These are phyloP conservation scores for Dictyostelium brefeldianum DNA, from an alignment of 78 protist genomes.

Conservation along the genomic window DNA sequence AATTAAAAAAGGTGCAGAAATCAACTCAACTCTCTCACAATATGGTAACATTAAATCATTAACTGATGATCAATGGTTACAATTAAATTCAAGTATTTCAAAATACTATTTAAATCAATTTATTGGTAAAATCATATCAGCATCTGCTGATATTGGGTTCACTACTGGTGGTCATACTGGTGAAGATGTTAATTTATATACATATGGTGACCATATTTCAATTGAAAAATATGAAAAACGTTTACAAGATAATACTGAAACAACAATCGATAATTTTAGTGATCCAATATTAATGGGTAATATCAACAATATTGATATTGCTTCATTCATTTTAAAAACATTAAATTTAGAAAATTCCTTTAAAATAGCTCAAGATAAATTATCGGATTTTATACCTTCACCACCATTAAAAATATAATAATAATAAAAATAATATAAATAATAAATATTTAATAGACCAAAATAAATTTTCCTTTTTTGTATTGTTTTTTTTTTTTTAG, in stretches of 20 bases:
- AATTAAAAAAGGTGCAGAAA: neutral
- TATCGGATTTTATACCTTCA: too few species aligned
- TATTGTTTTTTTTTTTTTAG: too few species aligned
- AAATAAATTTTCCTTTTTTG: too few species aligned
- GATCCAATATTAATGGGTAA: conserved; percentile 24
- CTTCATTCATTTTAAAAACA: neutral
- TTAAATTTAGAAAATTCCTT: conserved; percentile 1
- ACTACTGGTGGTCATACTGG: conserved; percentile 82
- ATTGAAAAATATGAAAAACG: neutral
- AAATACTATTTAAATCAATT: neutral
- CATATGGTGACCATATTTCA: conserved; percentile 29
- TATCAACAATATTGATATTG: conserved; percentile 35
- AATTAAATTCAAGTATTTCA: neutral
- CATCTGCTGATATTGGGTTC: conserved; percentile 37
- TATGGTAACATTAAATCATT: too few species aligned
- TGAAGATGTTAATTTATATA: conserved; percentile 80
- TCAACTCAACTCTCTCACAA: too few species aligned
- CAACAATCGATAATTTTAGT: neutral
- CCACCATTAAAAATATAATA: too few species aligned
- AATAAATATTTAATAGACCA: too few species aligned
- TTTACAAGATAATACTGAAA: neutral
- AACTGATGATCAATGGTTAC: too few species aligned
- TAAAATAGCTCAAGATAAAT: too few species aligned
- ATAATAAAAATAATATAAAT: too few species aligned
- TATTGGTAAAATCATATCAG: conserved; percentile 23